Percentiles rank a stretch among this genome's conserved stretches.
These are phyloP conservation scores for Nigrospora sphaerica DNA, from an alignment of 2,329 filamentous ascomycete species.

Conservation along the genomic window DNA sequence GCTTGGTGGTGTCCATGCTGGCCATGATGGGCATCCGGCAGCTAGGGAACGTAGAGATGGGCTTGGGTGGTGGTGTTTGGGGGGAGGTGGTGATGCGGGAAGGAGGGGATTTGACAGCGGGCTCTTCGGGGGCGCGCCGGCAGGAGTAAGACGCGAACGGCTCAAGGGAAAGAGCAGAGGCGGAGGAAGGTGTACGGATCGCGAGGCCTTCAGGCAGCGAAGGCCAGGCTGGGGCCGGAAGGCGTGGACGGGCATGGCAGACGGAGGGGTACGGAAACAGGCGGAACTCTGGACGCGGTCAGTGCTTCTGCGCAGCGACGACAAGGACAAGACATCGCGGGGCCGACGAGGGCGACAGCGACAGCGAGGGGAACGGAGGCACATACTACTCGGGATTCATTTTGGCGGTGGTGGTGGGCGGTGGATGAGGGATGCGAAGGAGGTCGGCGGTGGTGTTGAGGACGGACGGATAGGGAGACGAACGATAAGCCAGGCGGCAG, in stretches of 20 bases:
- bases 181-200: too few relatives aligned
- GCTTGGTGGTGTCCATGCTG: too few relatives aligned
- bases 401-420: conserved; percentile 34
- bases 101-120: too few relatives aligned
- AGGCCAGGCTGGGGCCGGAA: too few relatives aligned
- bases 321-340: background rate
- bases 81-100: too few relatives aligned
- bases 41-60: too few relatives aligned
- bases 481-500: too few relatives aligned
- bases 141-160: too few relatives aligned
- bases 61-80: too few relatives aligned
- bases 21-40: too few relatives aligned
- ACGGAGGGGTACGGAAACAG: conserved; percentile 1
- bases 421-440: conserved; percentile 4
- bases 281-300: conserved; percentile 2
- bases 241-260: background rate
- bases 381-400: conserved; percentile 95
- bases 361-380: conserved; percentile 14
- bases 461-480: background rate
- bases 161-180: too few relatives aligned
- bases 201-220: background rate
- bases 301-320: background rate
- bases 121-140: too few relatives aligned
- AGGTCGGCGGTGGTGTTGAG: conserved; percentile 3
- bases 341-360: conserved; percentile 4